phyloP scores from a whole-genome alignment of 768 basidiomycete genomes.

The Tricholoma furcatifolium region DNA sequence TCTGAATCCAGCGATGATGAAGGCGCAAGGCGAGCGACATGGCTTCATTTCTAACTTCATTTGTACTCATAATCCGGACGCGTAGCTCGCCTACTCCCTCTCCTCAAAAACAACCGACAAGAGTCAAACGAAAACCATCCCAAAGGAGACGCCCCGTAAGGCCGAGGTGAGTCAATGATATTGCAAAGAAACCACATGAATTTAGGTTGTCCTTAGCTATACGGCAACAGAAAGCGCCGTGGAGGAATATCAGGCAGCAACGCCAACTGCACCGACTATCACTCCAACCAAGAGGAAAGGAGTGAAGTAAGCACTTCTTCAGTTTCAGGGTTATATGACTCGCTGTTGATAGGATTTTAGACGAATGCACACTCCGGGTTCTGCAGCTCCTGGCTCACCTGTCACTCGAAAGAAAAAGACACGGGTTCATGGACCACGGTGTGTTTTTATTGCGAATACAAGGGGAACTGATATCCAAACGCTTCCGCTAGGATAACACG shows the following conservation, averaged over 20 bases:
- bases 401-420: conserved; percentile 24
- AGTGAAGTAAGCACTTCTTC: conserved; percentile 23
- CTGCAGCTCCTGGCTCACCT: conserved; percentile 24
- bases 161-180: neutral
- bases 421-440: conserved; percentile 26
- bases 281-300: conserved; percentile 31
- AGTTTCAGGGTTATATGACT: neutral
- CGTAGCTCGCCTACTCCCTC: conserved; percentile 26
- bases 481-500: conserved; percentile 8
- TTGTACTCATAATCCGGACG: neutral
- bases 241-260: conserved; percentile 15
- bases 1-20: conserved; percentile 1
- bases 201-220: neutral
- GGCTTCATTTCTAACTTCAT: neutral
- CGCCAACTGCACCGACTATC: conserved; percentile 11
- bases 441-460: conserved; percentile 3
- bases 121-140: conserved; percentile 3
- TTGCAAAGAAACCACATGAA: no score
- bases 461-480: neutral
- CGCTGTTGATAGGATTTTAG: conserved; percentile 12
- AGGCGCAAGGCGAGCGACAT: conserved; percentile 5
- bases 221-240: conserved; percentile 11
- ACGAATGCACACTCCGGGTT: conserved; percentile 24
- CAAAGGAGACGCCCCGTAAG: neutral
- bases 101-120: conserved; percentile 12